phyloP scores from a whole-genome alignment of 2,329 filamentous ascomycete genomes.

The Bimuria novae-zelandiae region DNA sequence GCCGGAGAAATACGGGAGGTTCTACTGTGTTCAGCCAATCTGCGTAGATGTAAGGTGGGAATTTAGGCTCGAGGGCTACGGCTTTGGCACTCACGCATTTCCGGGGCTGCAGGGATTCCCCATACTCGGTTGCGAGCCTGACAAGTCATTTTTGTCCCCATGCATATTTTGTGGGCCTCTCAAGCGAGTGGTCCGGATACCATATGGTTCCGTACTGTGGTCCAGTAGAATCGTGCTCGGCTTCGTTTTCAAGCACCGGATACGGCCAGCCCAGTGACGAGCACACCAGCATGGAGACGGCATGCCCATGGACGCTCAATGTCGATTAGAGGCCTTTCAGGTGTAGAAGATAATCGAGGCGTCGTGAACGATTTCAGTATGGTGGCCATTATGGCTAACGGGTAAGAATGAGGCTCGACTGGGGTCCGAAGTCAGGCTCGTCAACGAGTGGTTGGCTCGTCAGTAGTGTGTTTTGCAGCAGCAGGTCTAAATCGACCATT shows the following conservation, averaged over 20 bases:
- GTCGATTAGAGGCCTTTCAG: neutral
- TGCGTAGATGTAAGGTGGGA: conserved; percentile 13
- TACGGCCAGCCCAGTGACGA: neutral
- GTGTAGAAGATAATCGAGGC: neutral
- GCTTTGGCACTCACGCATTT: conserved; percentile 7
- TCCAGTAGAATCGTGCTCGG: neutral
- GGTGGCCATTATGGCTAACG: neutral
- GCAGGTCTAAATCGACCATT: conserved; percentile 7
- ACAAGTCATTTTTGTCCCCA: neutral
- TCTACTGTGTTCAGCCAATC: neutral
- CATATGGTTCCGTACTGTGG: neutral
- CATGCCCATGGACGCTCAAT: neutral
- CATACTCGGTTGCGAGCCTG: conserved; percentile 4
- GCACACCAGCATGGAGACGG: too few species aligned
- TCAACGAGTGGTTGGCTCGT: neutral
- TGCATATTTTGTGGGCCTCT: too few species aligned
- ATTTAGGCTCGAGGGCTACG: conserved; percentile 18
- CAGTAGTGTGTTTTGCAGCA: conserved; percentile 7
- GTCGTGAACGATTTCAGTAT: neutral
- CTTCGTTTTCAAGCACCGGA: too few species aligned
- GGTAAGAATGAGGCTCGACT: neutral
- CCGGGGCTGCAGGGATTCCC: conserved; percentile 23
- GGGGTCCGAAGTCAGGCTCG: too few species aligned
- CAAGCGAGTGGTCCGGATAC: too few species aligned
- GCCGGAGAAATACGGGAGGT: neutral